Percentiles rank a stretch among this genome's conserved stretches.
Conservation (phyloP, 306 rosid genomes). For the Lathyrus sativus region DNA sequence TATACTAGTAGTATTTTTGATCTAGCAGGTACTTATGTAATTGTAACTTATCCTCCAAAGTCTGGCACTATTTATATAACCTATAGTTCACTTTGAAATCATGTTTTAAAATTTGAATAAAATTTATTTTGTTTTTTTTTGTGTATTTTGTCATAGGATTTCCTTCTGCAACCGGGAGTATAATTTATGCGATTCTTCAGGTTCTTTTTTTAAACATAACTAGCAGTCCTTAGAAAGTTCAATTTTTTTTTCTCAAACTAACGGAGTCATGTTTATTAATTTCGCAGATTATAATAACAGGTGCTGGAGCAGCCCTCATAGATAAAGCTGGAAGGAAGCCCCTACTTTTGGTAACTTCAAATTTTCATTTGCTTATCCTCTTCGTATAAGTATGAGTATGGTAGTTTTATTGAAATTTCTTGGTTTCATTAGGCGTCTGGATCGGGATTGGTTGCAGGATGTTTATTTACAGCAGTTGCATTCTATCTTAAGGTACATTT, state of each 20-base stretch:
- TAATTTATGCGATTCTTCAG: conserved; percentile 71
- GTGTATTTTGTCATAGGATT: conserved; percentile 56
- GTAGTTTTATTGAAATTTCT: conserved; percentile 26
- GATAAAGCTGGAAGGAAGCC: conserved; percentile 90
- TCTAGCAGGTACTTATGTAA: conserved; percentile 60
- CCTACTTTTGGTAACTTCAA: conserved; percentile 57
- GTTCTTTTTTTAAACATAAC: conserved; percentile 44
- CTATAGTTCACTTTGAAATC: neutral
- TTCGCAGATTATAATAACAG: conserved; percentile 66
- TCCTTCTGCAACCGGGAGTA: conserved; percentile 61
- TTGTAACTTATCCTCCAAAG: conserved; percentile 5
- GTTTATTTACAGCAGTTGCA: conserved; percentile 59
- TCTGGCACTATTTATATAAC: neutral
- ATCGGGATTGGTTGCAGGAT: conserved; percentile 71
- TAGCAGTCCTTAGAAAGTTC: neutral
- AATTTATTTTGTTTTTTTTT: conserved; percentile 2
- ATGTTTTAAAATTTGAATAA: neutral
- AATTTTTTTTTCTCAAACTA: conserved; percentile 1
- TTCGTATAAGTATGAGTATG: neutral
- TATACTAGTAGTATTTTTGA: conserved; percentile 78
- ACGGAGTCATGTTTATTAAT: conserved; percentile 15
- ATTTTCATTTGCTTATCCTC: conserved; percentile 17
- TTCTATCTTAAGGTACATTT: conserved; percentile 73
- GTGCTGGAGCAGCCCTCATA: conserved; percentile 58
- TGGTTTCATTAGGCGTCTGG: conserved; percentile 64